Conservation (phyloP, 148 eudicot genomes). For the Cornus florida region DNA sequence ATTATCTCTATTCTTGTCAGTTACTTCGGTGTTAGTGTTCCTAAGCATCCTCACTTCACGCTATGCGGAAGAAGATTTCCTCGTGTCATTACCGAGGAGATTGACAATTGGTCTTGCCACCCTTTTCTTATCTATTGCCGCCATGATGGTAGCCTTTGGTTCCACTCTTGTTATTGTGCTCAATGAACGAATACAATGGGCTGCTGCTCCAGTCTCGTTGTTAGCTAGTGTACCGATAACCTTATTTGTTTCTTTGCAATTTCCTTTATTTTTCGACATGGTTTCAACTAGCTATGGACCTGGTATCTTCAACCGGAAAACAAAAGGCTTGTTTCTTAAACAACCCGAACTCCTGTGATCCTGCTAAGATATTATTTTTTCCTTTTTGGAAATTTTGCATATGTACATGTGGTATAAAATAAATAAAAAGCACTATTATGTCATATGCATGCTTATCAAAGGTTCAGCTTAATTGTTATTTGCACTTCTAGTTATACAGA, state of each 20-base stretch:
- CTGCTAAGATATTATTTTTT: too few relatives aligned
- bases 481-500: too few relatives aligned
- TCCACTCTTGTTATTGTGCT: not conserved
- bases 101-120: not conserved
- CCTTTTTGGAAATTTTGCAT: too few relatives aligned
- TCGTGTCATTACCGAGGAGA: not conserved
- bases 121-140: not conserved
- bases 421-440: too few relatives aligned
- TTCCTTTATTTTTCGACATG: not conserved
- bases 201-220: not conserved
- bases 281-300: too few relatives aligned
- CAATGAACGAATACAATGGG: not conserved
- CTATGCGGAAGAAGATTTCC: not conserved
- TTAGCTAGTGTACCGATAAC: not conserved
- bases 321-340: too few relatives aligned
- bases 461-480: too few relatives aligned
- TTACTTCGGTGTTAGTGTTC: not conserved
- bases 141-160: not conserved
- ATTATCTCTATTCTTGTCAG: too few relatives aligned
- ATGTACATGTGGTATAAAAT: too few relatives aligned
- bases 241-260: not conserved
- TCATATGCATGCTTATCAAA: too few relatives aligned
- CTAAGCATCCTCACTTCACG: not conserved
- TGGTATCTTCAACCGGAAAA: too few relatives aligned
- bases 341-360: too few relatives aligned